These are phyloP conservation scores for Thelephora terrestris DNA, from an alignment of 1,284 basidiomycete species.

Conservation along the genomic window DNA sequence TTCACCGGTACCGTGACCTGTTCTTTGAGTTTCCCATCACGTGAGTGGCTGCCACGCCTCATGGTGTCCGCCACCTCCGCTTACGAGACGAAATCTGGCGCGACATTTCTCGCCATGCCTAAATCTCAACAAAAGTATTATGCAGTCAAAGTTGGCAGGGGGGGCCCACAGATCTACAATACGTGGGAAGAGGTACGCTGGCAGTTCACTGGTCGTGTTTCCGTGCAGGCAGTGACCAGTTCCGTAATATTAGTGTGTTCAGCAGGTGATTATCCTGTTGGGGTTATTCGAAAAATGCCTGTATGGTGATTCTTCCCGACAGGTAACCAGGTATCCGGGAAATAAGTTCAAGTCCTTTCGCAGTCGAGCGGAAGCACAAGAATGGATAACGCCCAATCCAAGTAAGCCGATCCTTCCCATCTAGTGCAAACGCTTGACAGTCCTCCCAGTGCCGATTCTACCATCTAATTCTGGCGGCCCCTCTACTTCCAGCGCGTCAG, in stretches of 20 bases:
- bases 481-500: conserved; percentile 27
- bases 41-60: background rate
- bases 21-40: background rate
- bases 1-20: background rate
- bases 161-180: conserved; percentile 41
- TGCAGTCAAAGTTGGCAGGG: conserved; percentile 42
- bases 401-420: no score
- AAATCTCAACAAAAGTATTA: conserved; percentile 34
- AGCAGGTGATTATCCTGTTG: background rate
- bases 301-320: background rate
- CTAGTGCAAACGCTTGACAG: conserved; percentile 12
- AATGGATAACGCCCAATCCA: conserved; percentile 26
- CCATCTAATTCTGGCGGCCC: conserved; percentile 21
- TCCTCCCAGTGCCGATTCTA: conserved; percentile 22
- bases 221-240: background rate
- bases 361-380: conserved; percentile 30
- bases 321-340: conserved; percentile 39
- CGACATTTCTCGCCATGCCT: conserved; percentile 1
- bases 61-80: background rate
- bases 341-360: conserved; percentile 41
- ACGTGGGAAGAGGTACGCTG: conserved; percentile 44
- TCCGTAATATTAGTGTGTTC: conserved; percentile 1
- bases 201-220: conserved; percentile 18
- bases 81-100: background rate
- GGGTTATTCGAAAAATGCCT: background rate